Percentiles rank a stretch among this genome's conserved stretches.
Conservation (phyloP, 2,329 filamentous ascomycete genomes). For the Knoxdaviesia capensis region DNA sequence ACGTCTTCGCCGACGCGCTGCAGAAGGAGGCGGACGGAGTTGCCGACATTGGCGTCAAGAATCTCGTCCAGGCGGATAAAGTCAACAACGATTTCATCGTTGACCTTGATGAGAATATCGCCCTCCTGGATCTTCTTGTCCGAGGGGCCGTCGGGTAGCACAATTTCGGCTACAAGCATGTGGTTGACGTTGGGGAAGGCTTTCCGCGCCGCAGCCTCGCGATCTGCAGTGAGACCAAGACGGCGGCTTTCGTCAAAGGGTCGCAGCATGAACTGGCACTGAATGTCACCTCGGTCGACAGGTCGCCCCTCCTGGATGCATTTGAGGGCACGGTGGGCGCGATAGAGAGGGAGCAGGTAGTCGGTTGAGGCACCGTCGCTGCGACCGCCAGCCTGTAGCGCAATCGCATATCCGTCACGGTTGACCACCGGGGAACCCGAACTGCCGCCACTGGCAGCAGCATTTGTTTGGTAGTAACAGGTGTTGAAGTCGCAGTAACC, state of each 20-base stretch:
- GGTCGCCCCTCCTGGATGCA: constrained; percentile 60
- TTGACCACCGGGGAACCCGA: constrained; percentile 98
- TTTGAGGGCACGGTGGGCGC: constrained; percentile 68
- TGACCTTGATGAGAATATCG: constrained; percentile 83
- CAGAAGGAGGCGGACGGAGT: constrained; percentile 59
- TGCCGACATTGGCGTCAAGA: constrained; percentile 68
- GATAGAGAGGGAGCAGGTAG: constrained; percentile 88
- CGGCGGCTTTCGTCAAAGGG: constrained; percentile 93
- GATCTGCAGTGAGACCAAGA: constrained; percentile 63
- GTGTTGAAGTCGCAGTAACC: constrained; percentile 96
- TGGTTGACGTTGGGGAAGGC: constrained; percentile 84
- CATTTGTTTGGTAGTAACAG: constrained; percentile 94
- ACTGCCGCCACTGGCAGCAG: constrained; percentile 87
- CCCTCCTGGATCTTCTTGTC: constrained; percentile 80
- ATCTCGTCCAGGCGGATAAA: constrained; percentile 86
- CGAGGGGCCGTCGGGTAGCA: constrained; percentile 77
- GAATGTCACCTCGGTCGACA: constrained; percentile 85
- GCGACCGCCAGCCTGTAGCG: constrained; percentile 81
- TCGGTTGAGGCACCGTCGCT: constrained; percentile 92
- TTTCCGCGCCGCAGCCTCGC: constrained; percentile 69
- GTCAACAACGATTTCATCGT: constrained; percentile 79
- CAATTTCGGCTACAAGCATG: constrained; percentile 91
- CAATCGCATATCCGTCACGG: constrained; percentile 78
- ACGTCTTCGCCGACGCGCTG: constrained; percentile 79
- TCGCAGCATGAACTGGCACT: constrained; percentile 92